phyloP scores from a whole-genome alignment of 2,329 filamentous ascomycete species.

The Fonsecaea nubica region DNA sequence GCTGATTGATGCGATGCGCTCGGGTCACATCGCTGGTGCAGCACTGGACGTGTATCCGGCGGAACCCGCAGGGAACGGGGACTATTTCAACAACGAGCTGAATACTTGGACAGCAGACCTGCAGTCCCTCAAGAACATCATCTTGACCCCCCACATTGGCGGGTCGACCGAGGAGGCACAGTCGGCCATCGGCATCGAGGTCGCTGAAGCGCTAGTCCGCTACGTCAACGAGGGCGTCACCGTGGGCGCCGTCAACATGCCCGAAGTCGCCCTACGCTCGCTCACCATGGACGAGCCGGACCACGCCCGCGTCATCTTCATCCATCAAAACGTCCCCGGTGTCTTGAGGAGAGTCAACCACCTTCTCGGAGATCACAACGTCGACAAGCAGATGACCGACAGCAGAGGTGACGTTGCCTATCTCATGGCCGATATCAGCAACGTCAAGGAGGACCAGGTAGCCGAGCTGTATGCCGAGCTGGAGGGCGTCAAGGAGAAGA shows the following conservation, averaged over 20 bases:
- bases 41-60: conserved; percentile 96
- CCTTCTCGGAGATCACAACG: conserved; percentile 92
- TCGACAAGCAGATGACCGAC: conserved; percentile 98
- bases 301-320: conserved; percentile 91
- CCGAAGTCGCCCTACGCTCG: conserved; percentile 90
- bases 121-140: conserved; percentile 84
- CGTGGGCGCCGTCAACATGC: conserved; percentile 90
- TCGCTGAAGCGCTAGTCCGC: conserved; percentile 82
- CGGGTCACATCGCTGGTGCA: conserved; percentile 86
- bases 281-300: conserved; percentile 87
- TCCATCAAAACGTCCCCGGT: conserved; percentile 95
- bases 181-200: conserved; percentile 92
- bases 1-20: conserved; percentile 83
- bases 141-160: conserved; percentile 95
- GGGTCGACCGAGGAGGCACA: conserved; percentile 98
- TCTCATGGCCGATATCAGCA: conserved; percentile 95
- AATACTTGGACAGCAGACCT: conserved; percentile 88
- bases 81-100: conserved; percentile 86
- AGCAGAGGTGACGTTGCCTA: conserved; percentile 94
- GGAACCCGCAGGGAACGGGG: conserved; percentile 91
- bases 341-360: conserved; percentile 96
- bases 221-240: conserved; percentile 97
- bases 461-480: conserved; percentile 84
- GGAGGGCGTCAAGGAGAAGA: conserved; percentile 65
- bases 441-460: conserved; percentile 79